Evolutionary conservation across 1,284 basidiomycete genomes (phyloP).

Genomic region (Anthracocystis panici-leucophaei): DNA sequence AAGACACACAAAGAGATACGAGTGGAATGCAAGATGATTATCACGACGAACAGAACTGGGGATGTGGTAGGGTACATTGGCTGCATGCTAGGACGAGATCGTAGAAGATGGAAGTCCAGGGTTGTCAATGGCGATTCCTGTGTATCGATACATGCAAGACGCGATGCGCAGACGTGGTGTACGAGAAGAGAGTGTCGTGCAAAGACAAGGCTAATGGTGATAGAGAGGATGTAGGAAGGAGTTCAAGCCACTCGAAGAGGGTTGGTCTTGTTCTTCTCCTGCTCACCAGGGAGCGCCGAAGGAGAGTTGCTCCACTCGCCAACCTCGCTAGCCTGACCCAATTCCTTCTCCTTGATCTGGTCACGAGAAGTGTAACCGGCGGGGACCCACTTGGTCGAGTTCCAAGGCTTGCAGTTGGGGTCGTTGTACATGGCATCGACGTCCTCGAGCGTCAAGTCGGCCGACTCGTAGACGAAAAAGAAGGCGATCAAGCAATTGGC

Average conservation of each 20-base stretch:
- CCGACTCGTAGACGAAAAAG: constrained; percentile 82
- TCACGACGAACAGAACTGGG: constrained; percentile 1
- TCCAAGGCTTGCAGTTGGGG: constrained; percentile 78
- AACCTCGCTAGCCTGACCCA: constrained; percentile 41
- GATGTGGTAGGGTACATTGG: constrained; percentile 1
- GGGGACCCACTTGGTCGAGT: constrained; percentile 72
- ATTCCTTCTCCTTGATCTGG: constrained; percentile 57
- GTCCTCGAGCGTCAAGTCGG: constrained; percentile 78
- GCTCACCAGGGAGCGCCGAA: constrained; percentile 50
- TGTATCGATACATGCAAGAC: background rate
- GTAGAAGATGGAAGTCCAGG: constrained; percentile 1
- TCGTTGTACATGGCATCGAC: constrained; percentile 84
- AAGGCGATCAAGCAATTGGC: constrained; percentile 77
- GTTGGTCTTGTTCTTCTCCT: constrained; percentile 57
- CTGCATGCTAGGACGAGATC: background rate
- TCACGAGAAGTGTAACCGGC: constrained; percentile 57
- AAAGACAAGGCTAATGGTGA: background rate
- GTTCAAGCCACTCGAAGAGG: constrained; percentile 42
- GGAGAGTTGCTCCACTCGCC: constrained; percentile 55
- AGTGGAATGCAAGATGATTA: background rate
- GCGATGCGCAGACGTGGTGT: background rate
- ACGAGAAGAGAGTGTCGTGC: background rate
- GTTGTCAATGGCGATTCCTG: constrained; percentile 10
- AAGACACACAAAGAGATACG: background rate
- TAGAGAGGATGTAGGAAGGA: background rate